phyloP scores from a whole-genome alignment of 495 filamentous ascomycete genomes.

The Aspergillus ellipticus region DNA sequence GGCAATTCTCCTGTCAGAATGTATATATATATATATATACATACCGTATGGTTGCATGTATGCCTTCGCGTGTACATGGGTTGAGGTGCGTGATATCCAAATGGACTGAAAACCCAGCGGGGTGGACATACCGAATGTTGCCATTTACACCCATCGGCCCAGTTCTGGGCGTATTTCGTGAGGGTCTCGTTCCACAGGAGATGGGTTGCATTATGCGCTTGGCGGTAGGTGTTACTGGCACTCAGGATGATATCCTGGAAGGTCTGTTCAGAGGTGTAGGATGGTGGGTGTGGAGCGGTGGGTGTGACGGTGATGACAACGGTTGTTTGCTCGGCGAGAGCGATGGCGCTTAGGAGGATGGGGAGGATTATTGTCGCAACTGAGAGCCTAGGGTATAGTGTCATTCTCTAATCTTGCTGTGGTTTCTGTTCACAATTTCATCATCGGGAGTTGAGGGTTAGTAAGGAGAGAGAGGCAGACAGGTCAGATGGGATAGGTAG shows the following conservation, averaged over 20 bases:
- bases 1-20: slow-evolving; percentile 4
- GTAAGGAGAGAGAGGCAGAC: neutral
- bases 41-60: too few species aligned
- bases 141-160: slow-evolving; percentile 54
- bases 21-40: too few species aligned
- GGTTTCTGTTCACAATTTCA: too few species aligned
- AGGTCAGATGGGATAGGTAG: neutral
- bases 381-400: neutral
- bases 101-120: neutral
- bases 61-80: too few species aligned
- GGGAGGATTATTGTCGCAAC: slow-evolving; percentile 2
- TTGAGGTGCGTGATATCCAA: neutral
- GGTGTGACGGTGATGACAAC: slow-evolving; percentile 22
- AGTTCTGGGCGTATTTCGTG: slow-evolving; percentile 50
- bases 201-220: slow-evolving; percentile 56
- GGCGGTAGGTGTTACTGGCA: slow-evolving; percentile 65
- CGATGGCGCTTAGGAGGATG: slow-evolving; percentile 4
- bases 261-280: slow-evolving; percentile 43
- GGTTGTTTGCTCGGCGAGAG: slow-evolving; percentile 10
- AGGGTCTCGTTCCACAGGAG: slow-evolving; percentile 66
- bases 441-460: too few species aligned
- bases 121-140: slow-evolving; percentile 53
- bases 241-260: slow-evolving; percentile 61
- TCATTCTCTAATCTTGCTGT: neutral
- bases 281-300: slow-evolving; percentile 30